A percentile compares a stretch with the other conserved stretches of the same genome.
phyloP scores from a whole-genome alignment of 257 asterid species.

The Plantago elongata region DNA sequence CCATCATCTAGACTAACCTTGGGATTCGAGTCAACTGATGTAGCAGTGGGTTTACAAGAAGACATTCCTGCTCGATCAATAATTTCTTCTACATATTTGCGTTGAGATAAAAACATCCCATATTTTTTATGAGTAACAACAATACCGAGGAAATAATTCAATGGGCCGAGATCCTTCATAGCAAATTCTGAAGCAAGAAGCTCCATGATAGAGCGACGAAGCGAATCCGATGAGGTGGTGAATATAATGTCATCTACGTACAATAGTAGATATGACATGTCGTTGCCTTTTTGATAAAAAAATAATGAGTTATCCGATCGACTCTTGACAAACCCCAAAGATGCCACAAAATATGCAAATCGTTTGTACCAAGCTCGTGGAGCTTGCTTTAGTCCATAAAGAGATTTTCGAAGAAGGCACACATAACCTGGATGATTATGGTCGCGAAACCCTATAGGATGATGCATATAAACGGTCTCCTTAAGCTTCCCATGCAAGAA shows the following conservation, averaged over 20 bases:
- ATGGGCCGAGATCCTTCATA: too few relatives aligned
- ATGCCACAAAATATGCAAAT: not conserved
- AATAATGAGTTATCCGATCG: not conserved
- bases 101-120: not conserved
- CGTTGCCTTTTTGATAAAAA: not conserved
- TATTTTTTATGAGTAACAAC: not conserved
- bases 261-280: not conserved
- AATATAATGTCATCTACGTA: too few relatives aligned
- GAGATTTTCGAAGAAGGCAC: too few relatives aligned
- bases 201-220: too few relatives aligned
- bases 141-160: not conserved
- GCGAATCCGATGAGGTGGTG: too few relatives aligned
- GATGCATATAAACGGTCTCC: not conserved
- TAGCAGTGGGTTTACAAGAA: not conserved
- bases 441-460: not conserved
- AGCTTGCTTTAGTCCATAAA: too few relatives aligned
- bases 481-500: not conserved
- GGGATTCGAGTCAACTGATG: not conserved
- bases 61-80: not conserved
- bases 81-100: too few relatives aligned
- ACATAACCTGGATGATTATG: not conserved
- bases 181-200: too few relatives aligned
- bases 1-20: not conserved
- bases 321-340: not conserved
- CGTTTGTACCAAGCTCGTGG: not conserved